A percentile compares a stretch with the other conserved stretches of the same genome.
These are phyloP conservation scores for Myriosclerotinia duriaeana DNA, from an alignment of 2,329 filamentous ascomycete genomes.

Conservation along the genomic window DNA sequence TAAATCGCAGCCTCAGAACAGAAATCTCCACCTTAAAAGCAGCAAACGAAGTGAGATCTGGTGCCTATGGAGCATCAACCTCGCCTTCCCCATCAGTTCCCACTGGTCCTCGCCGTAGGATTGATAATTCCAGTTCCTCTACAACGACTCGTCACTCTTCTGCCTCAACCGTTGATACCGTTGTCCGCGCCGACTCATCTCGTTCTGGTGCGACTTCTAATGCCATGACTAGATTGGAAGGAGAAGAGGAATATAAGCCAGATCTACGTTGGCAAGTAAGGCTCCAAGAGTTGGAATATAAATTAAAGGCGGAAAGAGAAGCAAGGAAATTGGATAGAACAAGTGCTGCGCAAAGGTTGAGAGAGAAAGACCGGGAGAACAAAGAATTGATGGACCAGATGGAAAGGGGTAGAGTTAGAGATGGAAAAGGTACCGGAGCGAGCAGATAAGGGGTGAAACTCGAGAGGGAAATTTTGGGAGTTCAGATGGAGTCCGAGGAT, in stretches of 20 bases:
- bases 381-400: constrained; percentile 66
- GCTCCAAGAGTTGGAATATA: constrained; percentile 80
- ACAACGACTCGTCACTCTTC: constrained; percentile 57
- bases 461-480: neutral
- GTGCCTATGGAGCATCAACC: constrained; percentile 44
- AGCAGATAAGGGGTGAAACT: neutral
- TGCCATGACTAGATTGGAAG: constrained; percentile 18
- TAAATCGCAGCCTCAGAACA: constrained; percentile 62
- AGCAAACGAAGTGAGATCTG: constrained; percentile 44
- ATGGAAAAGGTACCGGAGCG: constrained; percentile 21
- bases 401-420: constrained; percentile 41
- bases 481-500: neutral
- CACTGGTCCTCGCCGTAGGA: constrained; percentile 39
- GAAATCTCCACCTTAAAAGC: constrained; percentile 69
- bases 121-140: constrained; percentile 36
- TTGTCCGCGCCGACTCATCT: constrained; percentile 33
- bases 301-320: constrained; percentile 87
- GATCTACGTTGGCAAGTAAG: constrained; percentile 73
- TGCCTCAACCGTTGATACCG: constrained; percentile 41
- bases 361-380: constrained; percentile 73
- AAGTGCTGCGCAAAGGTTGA: constrained; percentile 76
- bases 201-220: constrained; percentile 17
- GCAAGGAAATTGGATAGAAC: constrained; percentile 79
- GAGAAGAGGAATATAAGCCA: constrained; percentile 55
- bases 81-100: constrained; percentile 40